These are phyloP conservation scores for Solanum pennellii DNA, from an alignment of 257 asterid genomes.

Conservation along the genomic window DNA sequence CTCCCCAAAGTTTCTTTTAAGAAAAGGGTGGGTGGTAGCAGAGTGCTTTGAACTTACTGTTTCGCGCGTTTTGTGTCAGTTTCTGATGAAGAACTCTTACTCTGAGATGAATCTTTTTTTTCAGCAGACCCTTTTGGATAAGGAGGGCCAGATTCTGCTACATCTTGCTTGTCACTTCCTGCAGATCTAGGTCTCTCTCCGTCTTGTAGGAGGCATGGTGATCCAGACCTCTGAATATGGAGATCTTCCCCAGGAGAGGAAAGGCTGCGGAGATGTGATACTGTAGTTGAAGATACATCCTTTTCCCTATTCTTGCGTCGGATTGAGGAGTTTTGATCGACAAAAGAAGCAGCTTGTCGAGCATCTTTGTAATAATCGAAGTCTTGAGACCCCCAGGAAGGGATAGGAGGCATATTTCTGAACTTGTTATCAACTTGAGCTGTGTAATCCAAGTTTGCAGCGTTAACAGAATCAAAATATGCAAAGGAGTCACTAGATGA, in stretches of 20 bases:
- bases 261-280: conserved; percentile 35
- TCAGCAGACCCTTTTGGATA: conserved; percentile 43
- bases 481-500: conserved; percentile 46
- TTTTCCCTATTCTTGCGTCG: conserved; percentile 46
- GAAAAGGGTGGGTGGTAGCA: neutral
- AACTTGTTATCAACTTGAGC: conserved; percentile 49
- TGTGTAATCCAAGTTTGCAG: neutral
- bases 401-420: conserved; percentile 26
- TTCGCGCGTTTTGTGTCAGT: conserved; percentile 86
- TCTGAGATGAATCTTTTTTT: conserved; percentile 45
- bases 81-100: conserved; percentile 45
- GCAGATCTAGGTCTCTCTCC: conserved; percentile 38
- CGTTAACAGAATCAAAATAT: conserved; percentile 4
- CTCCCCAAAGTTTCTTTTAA: neutral
- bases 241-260: conserved; percentile 39
- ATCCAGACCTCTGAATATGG: conserved; percentile 29
- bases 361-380: conserved; percentile 41
- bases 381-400: conserved; percentile 74
- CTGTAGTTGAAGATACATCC: conserved; percentile 39
- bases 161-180: conserved; percentile 39
- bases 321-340: conserved; percentile 29
- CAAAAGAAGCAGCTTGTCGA: conserved; percentile 31
- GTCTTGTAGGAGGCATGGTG: conserved; percentile 35
- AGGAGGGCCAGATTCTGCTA: conserved; percentile 38
- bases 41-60: conserved; percentile 53